These are phyloP conservation scores for Linum tenue DNA, from an alignment of 345 rosid genomes.

Conservation along the genomic window DNA sequence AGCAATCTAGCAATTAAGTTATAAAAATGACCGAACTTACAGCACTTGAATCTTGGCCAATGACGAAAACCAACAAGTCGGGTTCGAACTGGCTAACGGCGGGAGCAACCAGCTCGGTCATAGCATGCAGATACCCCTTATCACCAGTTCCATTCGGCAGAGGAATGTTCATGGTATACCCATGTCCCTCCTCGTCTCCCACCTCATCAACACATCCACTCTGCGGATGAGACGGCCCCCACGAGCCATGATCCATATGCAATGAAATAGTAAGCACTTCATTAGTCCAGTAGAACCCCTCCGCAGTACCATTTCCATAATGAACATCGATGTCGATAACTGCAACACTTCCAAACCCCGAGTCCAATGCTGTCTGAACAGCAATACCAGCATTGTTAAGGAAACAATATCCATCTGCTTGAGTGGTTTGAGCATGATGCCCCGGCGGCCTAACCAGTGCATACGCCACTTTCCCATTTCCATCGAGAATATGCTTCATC, in stretches of 20 bases:
- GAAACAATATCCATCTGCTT: constrained; percentile 89
- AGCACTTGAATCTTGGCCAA: constrained; percentile 90
- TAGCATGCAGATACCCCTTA: constrained; percentile 55
- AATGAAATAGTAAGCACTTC: constrained; percentile 71
- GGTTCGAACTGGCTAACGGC: constrained; percentile 52
- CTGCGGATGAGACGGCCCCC: constrained; percentile 96
- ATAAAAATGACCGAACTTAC: constrained; percentile 39
- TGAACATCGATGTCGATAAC: constrained; percentile 86
- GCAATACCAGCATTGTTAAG: constrained; percentile 78
- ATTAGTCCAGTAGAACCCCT: constrained; percentile 58
- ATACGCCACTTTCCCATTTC: constrained; percentile 50
- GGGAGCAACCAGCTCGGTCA: constrained; percentile 54
- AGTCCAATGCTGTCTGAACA: constrained; percentile 48
- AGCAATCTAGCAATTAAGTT: too few relatives aligned
- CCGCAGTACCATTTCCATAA: constrained; percentile 85
- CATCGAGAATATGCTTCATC: constrained; percentile 59
- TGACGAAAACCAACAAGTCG: constrained; percentile 59
- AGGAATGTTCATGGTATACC: constrained; percentile 76
- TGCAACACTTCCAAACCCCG: constrained; percentile 44
- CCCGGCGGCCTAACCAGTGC: constrained; percentile 89
- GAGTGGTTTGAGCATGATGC: constrained; percentile 88
- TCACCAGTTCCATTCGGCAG: constrained; percentile 91
- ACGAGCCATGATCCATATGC: constrained; percentile 92
- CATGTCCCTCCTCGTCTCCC: constrained; percentile 68
- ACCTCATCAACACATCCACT: constrained; percentile 62